phyloP scores from a whole-genome alignment of 768 basidiomycete genomes.

The Infundibulicybe gibba region DNA sequence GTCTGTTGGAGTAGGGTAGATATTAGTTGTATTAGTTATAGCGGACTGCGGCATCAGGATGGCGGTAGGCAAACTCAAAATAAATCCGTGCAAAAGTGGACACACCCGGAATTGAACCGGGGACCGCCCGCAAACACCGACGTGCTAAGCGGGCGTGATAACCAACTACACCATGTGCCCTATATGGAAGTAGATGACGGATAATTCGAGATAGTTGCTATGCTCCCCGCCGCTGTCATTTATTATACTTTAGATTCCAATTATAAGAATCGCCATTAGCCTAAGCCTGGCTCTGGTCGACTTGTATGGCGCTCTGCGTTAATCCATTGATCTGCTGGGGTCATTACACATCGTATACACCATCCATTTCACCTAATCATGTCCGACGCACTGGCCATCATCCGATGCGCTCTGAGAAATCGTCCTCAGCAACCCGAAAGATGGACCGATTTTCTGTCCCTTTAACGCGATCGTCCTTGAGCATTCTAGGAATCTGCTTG shows the following conservation, averaged over 20 bases:
- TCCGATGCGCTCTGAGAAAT: conserved; percentile 13
- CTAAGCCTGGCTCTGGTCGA: no score
- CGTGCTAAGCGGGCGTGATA: conserved; percentile 3
- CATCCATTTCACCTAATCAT: neutral
- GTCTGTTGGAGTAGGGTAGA: no score
- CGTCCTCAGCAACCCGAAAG: conserved; percentile 11
- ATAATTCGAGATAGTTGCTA: no score
- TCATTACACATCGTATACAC: conserved; percentile 2
- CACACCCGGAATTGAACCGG: conserved; percentile 4
- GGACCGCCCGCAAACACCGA: conserved; percentile 1
- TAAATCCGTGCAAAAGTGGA: neutral
- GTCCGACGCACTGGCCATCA: neutral
- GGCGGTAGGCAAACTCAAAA: no score
- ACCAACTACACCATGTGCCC: conserved; percentile 5
- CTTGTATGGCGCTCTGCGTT: no score
- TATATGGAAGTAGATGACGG: no score
- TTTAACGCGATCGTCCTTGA: conserved; percentile 83
- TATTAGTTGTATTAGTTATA: no score
- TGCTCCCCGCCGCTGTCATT: no score
- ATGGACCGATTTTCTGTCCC: conserved; percentile 40
- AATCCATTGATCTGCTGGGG: conserved; percentile 3
- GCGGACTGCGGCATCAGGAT: no score
- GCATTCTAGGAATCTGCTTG: conserved; percentile 51
- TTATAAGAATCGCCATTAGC: no score
- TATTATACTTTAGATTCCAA: no score